Evolutionary conservation across 768 basidiomycete genomes (phyloP), one percentile per base, ranked within the genome.

Genomic region (Lentinula raphanica): DNA sequence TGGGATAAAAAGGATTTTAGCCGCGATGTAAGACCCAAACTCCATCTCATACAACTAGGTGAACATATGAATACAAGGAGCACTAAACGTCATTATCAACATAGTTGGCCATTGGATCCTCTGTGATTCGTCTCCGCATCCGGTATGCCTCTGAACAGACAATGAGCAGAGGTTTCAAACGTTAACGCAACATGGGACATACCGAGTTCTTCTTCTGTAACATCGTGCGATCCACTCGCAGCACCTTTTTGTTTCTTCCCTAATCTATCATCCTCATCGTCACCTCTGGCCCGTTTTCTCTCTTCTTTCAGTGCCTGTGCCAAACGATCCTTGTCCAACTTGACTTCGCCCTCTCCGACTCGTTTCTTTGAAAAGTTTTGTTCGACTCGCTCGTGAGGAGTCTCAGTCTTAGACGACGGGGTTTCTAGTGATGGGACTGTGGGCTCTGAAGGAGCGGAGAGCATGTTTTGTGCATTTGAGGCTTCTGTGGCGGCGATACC

Each of bases 81-180:
- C 51, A 39, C 49, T 40, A 72, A 25, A 68, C 68, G 4, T 81
- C 84, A 44, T 70, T 63, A 69, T 94, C 94, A 51, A 92, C 79
- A 68, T 94, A 94, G 69, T 90, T 92, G 39, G 90, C 90, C 94
- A 97, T 97, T 3, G 94, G 94, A 71, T 97, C 94, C 58, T 94
- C 91, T 49, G 79, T 75, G 72, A 86, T 83, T 1, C 83, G 80
- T 62, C 80, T 81, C 28, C 70, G 79, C 82, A 93, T 86, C 58
- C 94, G 82, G 71, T 95, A 97, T n/a, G 90, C 91, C 87, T 97
- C 93, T 92, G 76, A 60, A 69, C 63, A 45, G 25, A 25, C 4
- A 59, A 12, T 55, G 49, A 58, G 49, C 65, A 68, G 60, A 15
- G 68, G 36, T 19, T 48, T 50, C 3, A 60, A 7, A 17, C 45